phyloP scores from a whole-genome alignment of 108 stramenopile species.

The Nannochloropsis granulata region DNA sequence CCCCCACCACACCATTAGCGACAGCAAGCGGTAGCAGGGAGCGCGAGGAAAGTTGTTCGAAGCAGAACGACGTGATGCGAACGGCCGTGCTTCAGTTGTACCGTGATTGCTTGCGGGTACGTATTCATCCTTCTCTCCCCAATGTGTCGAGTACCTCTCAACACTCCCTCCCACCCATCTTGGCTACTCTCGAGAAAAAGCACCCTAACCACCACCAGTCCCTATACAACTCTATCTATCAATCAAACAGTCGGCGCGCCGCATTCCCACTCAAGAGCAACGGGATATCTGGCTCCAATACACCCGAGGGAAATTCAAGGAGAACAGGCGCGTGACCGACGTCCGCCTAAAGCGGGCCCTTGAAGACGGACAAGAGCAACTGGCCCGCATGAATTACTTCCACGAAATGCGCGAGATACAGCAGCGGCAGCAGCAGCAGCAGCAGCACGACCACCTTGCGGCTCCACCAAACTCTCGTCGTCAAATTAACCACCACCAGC shows the following conservation, averaged over 20 bases:
- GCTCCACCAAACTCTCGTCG: background rate
- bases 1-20: no score
- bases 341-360: background rate
- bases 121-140: background rate
- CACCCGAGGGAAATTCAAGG: background rate
- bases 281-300: background rate
- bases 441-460: background rate
- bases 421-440: background rate
- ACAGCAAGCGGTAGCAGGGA: no score
- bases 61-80: background rate
- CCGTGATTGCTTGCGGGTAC: background rate
- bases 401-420: background rate
- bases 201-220: no score
- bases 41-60: no score
- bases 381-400: background rate
- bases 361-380: background rate
- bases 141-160: no score
- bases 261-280: background rate
- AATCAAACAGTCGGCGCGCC: background rate
- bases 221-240: background rate
- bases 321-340: background rate
- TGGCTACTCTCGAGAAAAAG: no score
- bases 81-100: background rate
- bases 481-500: background rate
- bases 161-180: no score